These are phyloP conservation scores for Quercus aquifolioides DNA, from an alignment of 306 rosid species.

Conservation along the genomic window DNA sequence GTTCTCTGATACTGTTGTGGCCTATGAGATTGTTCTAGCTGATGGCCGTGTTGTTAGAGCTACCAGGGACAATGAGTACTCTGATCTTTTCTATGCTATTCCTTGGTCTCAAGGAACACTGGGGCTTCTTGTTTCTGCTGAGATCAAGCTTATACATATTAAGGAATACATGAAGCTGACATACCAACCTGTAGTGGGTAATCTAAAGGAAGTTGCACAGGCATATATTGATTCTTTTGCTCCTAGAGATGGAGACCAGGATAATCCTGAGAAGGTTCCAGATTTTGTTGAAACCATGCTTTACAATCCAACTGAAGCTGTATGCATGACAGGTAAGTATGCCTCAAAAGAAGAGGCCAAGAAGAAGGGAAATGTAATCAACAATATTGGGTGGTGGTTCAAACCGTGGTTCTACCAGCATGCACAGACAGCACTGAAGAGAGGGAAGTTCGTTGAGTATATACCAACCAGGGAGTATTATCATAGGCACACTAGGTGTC, in stretches of 20 bases:
- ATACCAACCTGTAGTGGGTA: constrained; percentile 74
- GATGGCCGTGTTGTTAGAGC: constrained; percentile 93
- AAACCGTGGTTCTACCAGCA: constrained; percentile 97
- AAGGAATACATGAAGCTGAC: constrained; percentile 94
- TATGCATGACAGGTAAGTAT: constrained; percentile 85
- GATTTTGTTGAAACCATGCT: constrained; percentile 95
- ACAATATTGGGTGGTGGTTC: constrained; percentile 92
- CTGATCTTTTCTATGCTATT: constrained; percentile 80
- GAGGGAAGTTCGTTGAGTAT: constrained; percentile 85
- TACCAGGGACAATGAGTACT: constrained; percentile 79
- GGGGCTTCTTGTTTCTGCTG: constrained; percentile 94
- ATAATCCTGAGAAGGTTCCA: constrained; percentile 79
- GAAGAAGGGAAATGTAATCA: constrained; percentile 84
- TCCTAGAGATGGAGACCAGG: constrained; percentile 89
- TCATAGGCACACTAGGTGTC: constrained; percentile 94
- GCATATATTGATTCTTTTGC: constrained; percentile 81
- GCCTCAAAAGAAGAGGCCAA: constrained; percentile 93
- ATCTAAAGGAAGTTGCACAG: constrained; percentile 74
- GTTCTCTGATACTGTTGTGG: constrained; percentile 89
- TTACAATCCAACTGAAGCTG: constrained; percentile 64
- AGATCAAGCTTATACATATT: constrained; percentile 75
- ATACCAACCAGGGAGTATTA: constrained; percentile 91
- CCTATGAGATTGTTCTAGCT: constrained; percentile 83
- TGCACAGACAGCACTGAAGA: constrained; percentile 78
- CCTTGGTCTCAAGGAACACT: constrained; percentile 99